A percentile compares a stretch with the other conserved stretches of the same genome.
Evolutionary conservation across 2,329 filamentous ascomycete genomes (phyloP).

Genomic region (Ascochyta pisi): DNA sequence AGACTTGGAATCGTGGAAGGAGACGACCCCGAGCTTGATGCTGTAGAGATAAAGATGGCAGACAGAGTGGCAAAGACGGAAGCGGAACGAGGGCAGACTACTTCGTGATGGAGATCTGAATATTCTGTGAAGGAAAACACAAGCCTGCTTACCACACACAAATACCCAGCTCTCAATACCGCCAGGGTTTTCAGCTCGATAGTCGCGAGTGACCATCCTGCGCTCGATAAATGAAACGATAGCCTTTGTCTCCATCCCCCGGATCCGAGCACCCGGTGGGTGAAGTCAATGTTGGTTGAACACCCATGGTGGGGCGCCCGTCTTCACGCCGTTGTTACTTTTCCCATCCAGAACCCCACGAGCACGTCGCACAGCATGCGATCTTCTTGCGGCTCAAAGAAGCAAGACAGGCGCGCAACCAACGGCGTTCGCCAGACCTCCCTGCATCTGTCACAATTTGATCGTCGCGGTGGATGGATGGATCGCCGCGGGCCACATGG

Average conservation of each 20-base stretch:
- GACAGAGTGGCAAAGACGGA: too few relatives aligned
- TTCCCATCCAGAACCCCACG: neutral
- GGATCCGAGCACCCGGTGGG: neutral
- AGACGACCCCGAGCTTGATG: too few relatives aligned
- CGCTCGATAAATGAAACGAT: neutral
- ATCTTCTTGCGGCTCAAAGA: conserved; percentile 3
- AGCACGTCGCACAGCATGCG: conserved; percentile 8
- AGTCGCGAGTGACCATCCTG: too few relatives aligned
- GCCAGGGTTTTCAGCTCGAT: too few relatives aligned
- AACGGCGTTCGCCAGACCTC: conserved; percentile 10
- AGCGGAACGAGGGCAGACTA: too few relatives aligned
- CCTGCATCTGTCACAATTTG: neutral
- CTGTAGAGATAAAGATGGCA: too few relatives aligned
- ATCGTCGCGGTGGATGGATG: neutral
- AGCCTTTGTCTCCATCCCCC: neutral
- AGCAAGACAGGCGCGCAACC: conserved; percentile 1
- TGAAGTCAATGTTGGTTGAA: neutral
- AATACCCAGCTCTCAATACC: too few relatives aligned
- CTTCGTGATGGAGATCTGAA: too few relatives aligned
- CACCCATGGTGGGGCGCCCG: neutral
- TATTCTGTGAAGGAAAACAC: too few relatives aligned
- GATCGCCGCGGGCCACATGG: conserved; percentile 10
- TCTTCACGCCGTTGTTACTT: neutral
- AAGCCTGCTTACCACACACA: too few relatives aligned
- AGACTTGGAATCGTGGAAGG: too few relatives aligned